Evolutionary conservation across 805 yeast species (phyloP), one percentile per base, ranked within the genome.

Genomic region (Blastobotrys robertii): DNA sequence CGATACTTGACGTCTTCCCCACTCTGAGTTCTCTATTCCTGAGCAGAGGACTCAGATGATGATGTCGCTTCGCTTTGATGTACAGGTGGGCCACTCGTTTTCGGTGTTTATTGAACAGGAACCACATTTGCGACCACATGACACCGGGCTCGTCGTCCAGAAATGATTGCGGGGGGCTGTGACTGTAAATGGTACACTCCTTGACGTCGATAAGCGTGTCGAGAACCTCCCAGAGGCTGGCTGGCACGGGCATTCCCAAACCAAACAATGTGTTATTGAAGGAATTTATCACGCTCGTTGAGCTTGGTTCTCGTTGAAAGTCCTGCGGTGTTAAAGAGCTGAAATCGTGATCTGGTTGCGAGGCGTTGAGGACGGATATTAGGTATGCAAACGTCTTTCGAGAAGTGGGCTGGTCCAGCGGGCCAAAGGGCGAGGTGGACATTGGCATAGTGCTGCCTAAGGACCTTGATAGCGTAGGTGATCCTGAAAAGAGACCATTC

Each of bases 341-440:
- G 55, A 90, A 92, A 58, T 92, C 98, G 56, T 92, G 95, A 60
- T 92, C 98, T 0, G 98, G 97, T 58, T 84, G 90, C 3, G 94
- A 81, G 6, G 94, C 84, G 60, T 92, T 92, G 42, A 92, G 69
- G 30, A 88, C 87, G 1, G 94, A 92, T 46, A 92, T 84, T 38
- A 92, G 67, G 57, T 88, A 84, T 0, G 96, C 92, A 67, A 90
- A 92, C 1, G 88, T 79, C 61, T 86, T 81, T 50, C 96, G 74
- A 37, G 94, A 82, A 1, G 92, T 78, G n/a, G 81, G 76, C 53
- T 81, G 81, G 55, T 81, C 83, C 30, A 92, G 69, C 0, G 97
- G 95, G 0, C 98, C 98, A 65, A 92, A 92, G 1, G 97, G 97
- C 3, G 70, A 64, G 8, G 57, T 40, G 10, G 60, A 57, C 19